Evolutionary conservation across 1,139 yeast genomes (phyloP).

Genomic region (Yamadazyma spencermartinsiae): DNA sequence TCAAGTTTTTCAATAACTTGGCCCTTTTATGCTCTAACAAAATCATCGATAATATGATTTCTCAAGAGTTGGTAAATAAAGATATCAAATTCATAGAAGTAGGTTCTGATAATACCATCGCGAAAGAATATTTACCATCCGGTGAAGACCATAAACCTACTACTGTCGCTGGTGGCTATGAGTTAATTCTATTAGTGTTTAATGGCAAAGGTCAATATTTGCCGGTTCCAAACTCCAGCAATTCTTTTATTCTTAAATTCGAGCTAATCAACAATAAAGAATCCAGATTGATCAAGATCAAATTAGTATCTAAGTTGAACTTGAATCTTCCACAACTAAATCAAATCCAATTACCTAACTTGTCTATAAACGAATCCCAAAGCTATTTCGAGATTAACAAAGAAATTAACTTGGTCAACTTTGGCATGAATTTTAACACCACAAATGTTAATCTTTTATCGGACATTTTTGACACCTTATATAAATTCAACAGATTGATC

Average conservation of each 20-base stretch:
- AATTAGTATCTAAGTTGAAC: slow-evolving; percentile 10
- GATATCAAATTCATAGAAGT: slow-evolving; percentile 38
- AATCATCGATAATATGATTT: slow-evolving; percentile 62
- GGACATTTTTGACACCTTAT: slow-evolving; percentile 29
- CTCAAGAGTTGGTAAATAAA: slow-evolving; percentile 54
- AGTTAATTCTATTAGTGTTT: slow-evolving; percentile 34
- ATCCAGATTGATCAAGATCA: slow-evolving; percentile 12
- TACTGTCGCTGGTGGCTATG: slow-evolving; percentile 11
- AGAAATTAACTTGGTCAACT: slow-evolving; percentile 25
- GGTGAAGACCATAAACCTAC: neutral
- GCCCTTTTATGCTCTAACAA: slow-evolving; percentile 56
- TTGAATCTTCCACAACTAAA: slow-evolving; percentile 33
- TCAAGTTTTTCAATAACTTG: slow-evolving; percentile 44
- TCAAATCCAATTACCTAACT: slow-evolving; percentile 16
- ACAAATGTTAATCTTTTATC: slow-evolving; percentile 19
- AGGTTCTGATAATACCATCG: slow-evolving; percentile 5
- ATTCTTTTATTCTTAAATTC: slow-evolving; percentile 36
- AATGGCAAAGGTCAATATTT: slow-evolving; percentile 32
- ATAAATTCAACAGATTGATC: slow-evolving; percentile 34
- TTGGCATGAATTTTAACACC: slow-evolving; percentile 17
- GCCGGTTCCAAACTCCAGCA: slow-evolving; percentile 38
- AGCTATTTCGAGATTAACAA: slow-evolving; percentile 32
- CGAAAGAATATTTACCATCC: slow-evolving; percentile 3
- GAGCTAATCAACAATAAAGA: slow-evolving; percentile 22
- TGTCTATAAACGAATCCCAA: slow-evolving; percentile 25